Conservation (phyloP, 2,329 filamentous ascomycete species). For the Calonectria crousiana region DNA sequence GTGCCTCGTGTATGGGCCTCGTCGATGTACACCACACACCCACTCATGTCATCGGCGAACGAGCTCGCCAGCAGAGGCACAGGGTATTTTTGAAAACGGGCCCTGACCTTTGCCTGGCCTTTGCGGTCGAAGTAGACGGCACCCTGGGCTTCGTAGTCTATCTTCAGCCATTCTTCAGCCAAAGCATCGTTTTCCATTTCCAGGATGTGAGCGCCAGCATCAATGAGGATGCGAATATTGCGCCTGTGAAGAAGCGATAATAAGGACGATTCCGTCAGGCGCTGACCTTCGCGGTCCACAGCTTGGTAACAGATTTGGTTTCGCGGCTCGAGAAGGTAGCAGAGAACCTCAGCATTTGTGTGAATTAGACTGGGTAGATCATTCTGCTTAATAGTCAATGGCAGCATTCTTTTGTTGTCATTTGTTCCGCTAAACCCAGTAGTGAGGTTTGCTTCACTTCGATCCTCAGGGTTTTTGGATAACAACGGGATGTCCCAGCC, state of each 20-base stretch:
- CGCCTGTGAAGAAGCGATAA: conserved; percentile 28
- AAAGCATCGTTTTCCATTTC: conserved; percentile 69
- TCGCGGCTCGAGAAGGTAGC: conserved; percentile 65
- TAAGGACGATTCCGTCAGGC: conserved; percentile 54
- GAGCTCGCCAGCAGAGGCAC: conserved; percentile 37
- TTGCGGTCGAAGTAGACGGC: conserved; percentile 64
- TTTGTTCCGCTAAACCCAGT: conserved; percentile 82
- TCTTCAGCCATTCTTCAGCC: conserved; percentile 62
- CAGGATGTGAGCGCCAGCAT: conserved; percentile 73
- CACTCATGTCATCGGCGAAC: conserved; percentile 34
- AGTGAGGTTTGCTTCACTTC: conserved; percentile 52
- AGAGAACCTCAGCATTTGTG: conserved; percentile 74
- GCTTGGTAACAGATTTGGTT: conserved; percentile 59
- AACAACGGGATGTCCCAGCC: conserved; percentile 75
- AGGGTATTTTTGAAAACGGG: conserved; percentile 27
- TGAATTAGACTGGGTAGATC: conserved; percentile 68
- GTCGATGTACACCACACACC: conserved; percentile 22
- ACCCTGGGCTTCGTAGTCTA: conserved; percentile 57
- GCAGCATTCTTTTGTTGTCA: conserved; percentile 70
- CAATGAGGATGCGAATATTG: conserved; percentile 68
- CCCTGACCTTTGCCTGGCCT: conserved; percentile 37
- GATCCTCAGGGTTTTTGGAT: background rate
- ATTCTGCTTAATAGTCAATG: conserved; percentile 70
- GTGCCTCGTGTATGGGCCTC: conserved; percentile 70
- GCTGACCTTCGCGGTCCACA: conserved; percentile 48